Percentiles rank a stretch among this genome's conserved stretches.
phyloP scores from a whole-genome alignment of 805 yeast species.

The Diddensiella transvaalensis region DNA sequence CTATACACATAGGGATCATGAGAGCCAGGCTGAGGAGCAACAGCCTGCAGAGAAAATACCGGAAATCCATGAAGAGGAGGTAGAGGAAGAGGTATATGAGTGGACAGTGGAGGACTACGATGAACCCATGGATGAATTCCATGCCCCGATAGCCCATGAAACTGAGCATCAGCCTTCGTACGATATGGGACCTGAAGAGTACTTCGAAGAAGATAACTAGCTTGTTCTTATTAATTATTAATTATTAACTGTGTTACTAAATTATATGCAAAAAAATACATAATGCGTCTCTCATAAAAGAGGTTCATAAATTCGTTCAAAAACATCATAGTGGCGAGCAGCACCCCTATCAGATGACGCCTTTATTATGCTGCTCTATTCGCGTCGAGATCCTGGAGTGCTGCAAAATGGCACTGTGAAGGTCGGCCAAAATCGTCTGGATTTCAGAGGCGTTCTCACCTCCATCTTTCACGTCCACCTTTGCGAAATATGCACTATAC shows the following conservation, averaged over 20 bases:
- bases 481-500: conserved; percentile 26
- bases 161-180: not conserved
- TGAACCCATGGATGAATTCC: conserved; percentile 4
- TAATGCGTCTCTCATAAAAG: not conserved
- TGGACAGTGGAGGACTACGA: conserved; percentile 3
- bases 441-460: conserved; percentile 23
- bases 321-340: no score
- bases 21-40: not conserved
- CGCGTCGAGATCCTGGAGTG: conserved; percentile 27
- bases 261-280: not conserved
- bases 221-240: conserved; percentile 4
- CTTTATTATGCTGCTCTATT: conserved; percentile 34
- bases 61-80: not conserved
- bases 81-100: not conserved
- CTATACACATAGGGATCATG: conserved; percentile 4
- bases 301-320: not conserved
- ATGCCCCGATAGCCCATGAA: not conserved
- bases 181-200: not conserved
- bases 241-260: not conserved
- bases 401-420: conserved; percentile 26
- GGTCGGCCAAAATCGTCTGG: conserved; percentile 23
- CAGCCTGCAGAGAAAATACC: not conserved
- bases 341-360: conserved; percentile 27
- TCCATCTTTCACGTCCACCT: conserved; percentile 2
- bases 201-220: not conserved